Evolutionary conservation across 176 grass and related monocot species (phyloP).

Genomic region (Panicum miliaceum): DNA sequence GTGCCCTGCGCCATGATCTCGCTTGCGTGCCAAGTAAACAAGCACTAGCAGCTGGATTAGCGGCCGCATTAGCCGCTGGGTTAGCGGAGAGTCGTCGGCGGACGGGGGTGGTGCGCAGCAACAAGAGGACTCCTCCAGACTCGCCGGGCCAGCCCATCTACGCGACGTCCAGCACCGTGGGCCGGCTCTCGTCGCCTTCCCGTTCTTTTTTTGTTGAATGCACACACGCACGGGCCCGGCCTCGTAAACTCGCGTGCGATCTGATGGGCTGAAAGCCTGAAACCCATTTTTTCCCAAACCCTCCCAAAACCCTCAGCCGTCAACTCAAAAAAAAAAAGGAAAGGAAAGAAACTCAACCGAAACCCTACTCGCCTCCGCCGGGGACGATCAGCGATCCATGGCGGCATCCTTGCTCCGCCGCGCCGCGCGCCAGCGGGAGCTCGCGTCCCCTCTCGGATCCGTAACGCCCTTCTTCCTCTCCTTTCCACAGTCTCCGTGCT

Average conservation of each 20-base stretch:
- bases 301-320: neutral
- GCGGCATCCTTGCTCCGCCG: constrained; percentile 62
- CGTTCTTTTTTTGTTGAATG: too few relatives aligned
- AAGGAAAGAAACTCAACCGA: neutral
- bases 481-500: neutral
- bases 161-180: neutral
- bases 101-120: too few relatives aligned
- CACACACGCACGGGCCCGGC: neutral
- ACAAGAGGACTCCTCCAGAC: too few relatives aligned
- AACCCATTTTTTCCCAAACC: neutral
- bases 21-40: constrained; percentile 27
- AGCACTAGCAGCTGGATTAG: neutral
- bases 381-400: constrained; percentile 35
- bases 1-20: constrained; percentile 26
- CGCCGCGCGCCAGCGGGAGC: constrained; percentile 56
- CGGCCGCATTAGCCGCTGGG: too few relatives aligned
- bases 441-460: constrained; percentile 58
- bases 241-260: too few relatives aligned
- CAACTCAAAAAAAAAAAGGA: too few relatives aligned
- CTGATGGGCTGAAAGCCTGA: too few relatives aligned
- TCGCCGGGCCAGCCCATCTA: too few relatives aligned
- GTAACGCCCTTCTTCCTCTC: constrained; percentile 25
- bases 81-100: too few relatives aligned
- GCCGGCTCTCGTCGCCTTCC: neutral
- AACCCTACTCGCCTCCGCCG: constrained; percentile 28